These are phyloP conservation scores for Metarhizium rileyi DNA, from an alignment of 2,329 filamentous ascomycete species.

Conservation along the genomic window DNA sequence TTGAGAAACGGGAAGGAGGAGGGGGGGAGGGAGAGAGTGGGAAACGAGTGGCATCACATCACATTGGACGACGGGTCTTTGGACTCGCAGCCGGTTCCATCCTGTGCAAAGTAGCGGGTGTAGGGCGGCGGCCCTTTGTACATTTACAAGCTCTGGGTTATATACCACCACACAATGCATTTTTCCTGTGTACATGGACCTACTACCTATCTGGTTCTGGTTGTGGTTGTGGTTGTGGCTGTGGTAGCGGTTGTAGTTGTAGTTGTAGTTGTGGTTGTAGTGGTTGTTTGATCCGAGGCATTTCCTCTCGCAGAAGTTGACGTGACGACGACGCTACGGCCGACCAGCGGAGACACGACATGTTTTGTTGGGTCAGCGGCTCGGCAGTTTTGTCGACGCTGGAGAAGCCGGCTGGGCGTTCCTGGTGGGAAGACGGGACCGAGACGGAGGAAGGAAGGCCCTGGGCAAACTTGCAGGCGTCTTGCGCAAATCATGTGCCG, in stretches of 20 bases:
- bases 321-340: too few species aligned
- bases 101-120: background rate
- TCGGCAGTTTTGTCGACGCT: too few species aligned
- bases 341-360: too few species aligned
- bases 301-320: too few species aligned
- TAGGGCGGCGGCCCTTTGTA: slow-evolving; percentile 3
- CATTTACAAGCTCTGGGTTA: slow-evolving; percentile 1
- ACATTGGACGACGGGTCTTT: background rate
- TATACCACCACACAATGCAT: slow-evolving; percentile 6
- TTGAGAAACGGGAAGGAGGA: background rate
- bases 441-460: background rate
- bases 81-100: background rate
- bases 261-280: too few species aligned
- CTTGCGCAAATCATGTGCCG: background rate
- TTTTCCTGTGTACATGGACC: slow-evolving; percentile 2
- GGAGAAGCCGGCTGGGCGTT: too few species aligned
- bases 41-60: background rate
- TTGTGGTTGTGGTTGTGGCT: background rate
- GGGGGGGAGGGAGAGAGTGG: background rate
- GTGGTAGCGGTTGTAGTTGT: too few species aligned
- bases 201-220: background rate
- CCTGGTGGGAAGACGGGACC: too few species aligned
- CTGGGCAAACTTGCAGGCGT: background rate
- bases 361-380: too few species aligned
- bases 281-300: too few species aligned